A percentile compares a stretch with the other conserved stretches of the same genome.
These are phyloP conservation scores for Arabidopsis hybrid DNA, from an alignment of 441 rosid genomes.

Conservation along the genomic window DNA sequence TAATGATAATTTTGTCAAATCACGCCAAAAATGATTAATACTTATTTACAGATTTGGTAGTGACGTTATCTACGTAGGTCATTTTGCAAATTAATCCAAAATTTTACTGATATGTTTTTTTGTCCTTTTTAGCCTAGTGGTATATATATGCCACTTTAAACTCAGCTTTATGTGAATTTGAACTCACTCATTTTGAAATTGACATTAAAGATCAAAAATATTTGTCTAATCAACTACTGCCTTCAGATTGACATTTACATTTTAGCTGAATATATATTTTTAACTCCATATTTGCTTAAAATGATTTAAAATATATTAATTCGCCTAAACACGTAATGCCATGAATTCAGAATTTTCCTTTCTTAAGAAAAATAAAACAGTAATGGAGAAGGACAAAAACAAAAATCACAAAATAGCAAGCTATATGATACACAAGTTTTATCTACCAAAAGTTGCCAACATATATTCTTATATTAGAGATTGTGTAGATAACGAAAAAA, in stretches of 20 bases:
- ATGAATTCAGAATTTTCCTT: neutral
- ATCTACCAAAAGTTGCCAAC: conserved; percentile 11
- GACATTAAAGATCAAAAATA: conserved; percentile 27
- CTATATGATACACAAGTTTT: conserved; percentile 12
- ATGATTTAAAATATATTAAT: neutral
- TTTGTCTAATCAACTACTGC: conserved; percentile 16
- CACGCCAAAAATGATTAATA: neutral
- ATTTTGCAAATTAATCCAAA: neutral
- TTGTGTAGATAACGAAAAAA: conserved; percentile 32
- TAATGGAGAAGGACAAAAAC: conserved; percentile 17
- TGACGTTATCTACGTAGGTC: neutral
- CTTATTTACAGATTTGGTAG: neutral
- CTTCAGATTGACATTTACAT: conserved; percentile 6
- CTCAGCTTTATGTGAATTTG: conserved; percentile 24
- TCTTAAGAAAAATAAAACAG: neutral
- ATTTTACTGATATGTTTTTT: neutral
- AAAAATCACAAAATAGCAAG: conserved; percentile 28
- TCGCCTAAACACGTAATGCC: neutral
- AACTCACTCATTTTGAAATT: conserved; percentile 27
- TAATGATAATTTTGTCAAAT: neutral
- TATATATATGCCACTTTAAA: conserved; percentile 13
- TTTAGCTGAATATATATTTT: neutral
- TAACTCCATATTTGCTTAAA: neutral
- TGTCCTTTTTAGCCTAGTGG: conserved; percentile 21
- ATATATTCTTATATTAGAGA: conserved; percentile 11